Conservation (phyloP, 768 basidiomycete genomes). For the Lactarius sp. region DNA sequence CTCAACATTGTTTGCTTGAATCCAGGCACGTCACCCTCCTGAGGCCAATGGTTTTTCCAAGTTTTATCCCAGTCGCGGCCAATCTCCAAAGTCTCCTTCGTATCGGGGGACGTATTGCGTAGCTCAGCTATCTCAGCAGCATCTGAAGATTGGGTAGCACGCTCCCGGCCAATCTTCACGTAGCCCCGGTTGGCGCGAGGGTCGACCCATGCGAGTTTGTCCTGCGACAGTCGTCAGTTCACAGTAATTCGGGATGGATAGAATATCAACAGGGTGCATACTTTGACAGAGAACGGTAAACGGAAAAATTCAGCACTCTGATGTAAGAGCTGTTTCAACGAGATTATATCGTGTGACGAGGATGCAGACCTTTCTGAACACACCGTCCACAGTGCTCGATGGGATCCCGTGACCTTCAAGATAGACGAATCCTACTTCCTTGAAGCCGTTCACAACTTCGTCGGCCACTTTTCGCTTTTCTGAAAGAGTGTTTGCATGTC, state of each 20-base stretch:
- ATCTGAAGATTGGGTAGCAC: constrained; percentile 69
- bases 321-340: neutral
- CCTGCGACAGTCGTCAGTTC: constrained; percentile 33
- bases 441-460: constrained; percentile 72
- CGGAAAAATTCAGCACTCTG: constrained; percentile 77
- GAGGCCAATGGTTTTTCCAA: constrained; percentile 82
- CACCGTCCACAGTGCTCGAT: constrained; percentile 47
- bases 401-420: constrained; percentile 69
- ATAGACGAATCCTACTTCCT: constrained; percentile 77
- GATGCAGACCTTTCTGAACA: constrained; percentile 56
- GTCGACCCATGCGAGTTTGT: constrained; percentile 73
- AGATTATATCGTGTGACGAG: neutral
- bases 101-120: constrained; percentile 72
- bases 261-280: constrained; percentile 23
- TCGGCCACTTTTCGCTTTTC: constrained; percentile 62
- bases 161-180: constrained; percentile 75
- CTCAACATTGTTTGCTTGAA: constrained; percentile 71
- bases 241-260: neutral
- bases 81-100: constrained; percentile 86
- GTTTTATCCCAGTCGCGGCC: constrained; percentile 75
- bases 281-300: constrained; percentile 60
- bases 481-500: constrained; percentile 40
- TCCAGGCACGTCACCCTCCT: constrained; percentile 51
- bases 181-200: constrained; percentile 84
- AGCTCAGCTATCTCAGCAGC: constrained; percentile 67